phyloP scores from a whole-genome alignment of 108 stramenopile species.

The Cyclotella cryptica region DNA sequence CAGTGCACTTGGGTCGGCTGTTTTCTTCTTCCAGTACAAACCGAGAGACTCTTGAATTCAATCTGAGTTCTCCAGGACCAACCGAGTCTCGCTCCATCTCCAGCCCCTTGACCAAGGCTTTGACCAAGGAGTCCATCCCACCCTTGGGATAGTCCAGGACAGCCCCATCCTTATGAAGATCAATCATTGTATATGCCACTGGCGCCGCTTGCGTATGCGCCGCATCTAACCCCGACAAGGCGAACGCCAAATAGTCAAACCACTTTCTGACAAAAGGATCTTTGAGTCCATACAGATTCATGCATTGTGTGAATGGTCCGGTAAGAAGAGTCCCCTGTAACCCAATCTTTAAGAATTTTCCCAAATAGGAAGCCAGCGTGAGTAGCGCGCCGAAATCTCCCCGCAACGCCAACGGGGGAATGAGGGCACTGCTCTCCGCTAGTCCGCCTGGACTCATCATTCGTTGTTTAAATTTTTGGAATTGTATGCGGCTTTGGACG shows the following conservation, averaged over 20 bases:
- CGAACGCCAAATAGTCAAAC: conserved; percentile 89
- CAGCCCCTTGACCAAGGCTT: conserved; percentile 81
- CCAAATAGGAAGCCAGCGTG: conserved; percentile 55
- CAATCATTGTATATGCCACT: conserved; percentile 92
- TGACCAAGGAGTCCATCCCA: conserved; percentile 85
- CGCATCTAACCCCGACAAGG: conserved; percentile 84
- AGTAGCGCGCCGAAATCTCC: conserved; percentile 54
- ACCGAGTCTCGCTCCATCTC: conserved; percentile 50
- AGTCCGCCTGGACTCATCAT: conserved; percentile 60
- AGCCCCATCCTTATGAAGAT: conserved; percentile 75
- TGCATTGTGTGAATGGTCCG: conserved; percentile 67
- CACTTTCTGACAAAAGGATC: conserved; percentile 68
- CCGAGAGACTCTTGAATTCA: conserved; percentile 60
- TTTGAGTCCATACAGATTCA: conserved; percentile 59
- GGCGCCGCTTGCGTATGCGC: conserved; percentile 90
- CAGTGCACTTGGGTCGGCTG: conserved; percentile 57
- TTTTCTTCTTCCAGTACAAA: conserved; percentile 72
- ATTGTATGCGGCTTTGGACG: conserved; percentile 42
- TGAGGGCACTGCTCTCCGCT: conserved; percentile 64
- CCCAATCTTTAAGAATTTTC: conserved; percentile 74
- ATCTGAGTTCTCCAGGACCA: conserved; percentile 48
- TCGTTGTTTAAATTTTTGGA: conserved; percentile 55
- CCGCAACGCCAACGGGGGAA: conserved; percentile 82
- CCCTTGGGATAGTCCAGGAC: conserved; percentile 88
- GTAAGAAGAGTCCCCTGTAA: conserved; percentile 66